Evolutionary conservation across 495 filamentous ascomycete genomes (phyloP).

Genomic region (Aspergillus kassunensis): DNA sequence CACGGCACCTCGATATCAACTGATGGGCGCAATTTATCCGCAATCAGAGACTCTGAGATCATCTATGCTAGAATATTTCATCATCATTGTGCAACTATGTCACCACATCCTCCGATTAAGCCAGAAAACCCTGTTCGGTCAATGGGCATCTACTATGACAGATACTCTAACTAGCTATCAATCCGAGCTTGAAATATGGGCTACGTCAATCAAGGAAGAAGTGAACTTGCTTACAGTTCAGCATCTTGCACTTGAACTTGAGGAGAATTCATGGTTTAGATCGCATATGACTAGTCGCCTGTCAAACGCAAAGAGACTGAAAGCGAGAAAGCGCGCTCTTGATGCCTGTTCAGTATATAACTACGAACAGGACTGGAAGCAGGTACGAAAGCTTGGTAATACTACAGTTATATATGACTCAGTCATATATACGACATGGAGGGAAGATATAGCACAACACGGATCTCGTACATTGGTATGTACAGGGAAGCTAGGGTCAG

Average conservation of each 20-base stretch:
- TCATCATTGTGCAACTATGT: not conserved
- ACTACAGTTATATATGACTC: not conserved
- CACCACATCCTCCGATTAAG: not conserved
- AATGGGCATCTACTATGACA: not conserved
- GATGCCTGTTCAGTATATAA: not conserved
- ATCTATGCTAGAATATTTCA: not conserved
- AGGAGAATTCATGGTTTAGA: not conserved
- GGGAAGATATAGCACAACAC: not conserved
- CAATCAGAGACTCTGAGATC: not conserved
- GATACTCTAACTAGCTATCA: not conserved
- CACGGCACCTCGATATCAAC: not conserved
- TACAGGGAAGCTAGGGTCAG: not conserved
- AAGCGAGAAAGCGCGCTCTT: not conserved
- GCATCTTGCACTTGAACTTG: not conserved
- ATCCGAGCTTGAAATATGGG: not conserved
- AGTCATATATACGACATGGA: not conserved
- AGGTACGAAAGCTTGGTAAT: not conserved
- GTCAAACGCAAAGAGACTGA: not conserved
- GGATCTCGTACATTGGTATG: not conserved
- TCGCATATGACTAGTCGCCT: not conserved
- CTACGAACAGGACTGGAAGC: not conserved
- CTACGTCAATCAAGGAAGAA: not conserved
- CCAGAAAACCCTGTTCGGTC: not conserved
- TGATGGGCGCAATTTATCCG: not conserved
- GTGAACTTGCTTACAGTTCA: not conserved